A percentile compares a stretch with the other conserved stretches of the same genome.
These are phyloP conservation scores for Starmerella cellae DNA, from an alignment of 805 yeast species.

Conservation along the genomic window DNA sequence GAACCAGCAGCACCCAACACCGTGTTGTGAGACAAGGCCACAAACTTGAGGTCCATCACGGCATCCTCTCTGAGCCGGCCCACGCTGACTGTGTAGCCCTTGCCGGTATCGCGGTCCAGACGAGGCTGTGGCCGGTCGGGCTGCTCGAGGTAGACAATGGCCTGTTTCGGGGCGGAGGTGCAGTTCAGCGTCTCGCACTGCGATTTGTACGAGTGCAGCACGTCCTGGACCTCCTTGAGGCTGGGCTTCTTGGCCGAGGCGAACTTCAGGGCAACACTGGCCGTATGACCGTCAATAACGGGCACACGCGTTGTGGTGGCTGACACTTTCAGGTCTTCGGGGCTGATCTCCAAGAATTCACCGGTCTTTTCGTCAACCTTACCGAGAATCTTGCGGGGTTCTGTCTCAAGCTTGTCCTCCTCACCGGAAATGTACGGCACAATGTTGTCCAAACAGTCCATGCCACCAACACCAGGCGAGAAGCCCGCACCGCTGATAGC, in stretches of 20 bases:
- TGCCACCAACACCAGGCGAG: constrained; percentile 93
- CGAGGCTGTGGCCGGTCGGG: constrained; percentile 95
- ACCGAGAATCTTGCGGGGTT: constrained; percentile 89
- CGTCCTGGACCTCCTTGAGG: constrained; percentile 60
- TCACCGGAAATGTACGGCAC: constrained; percentile 93
- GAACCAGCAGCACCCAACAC: constrained; percentile 98
- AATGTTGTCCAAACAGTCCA: constrained; percentile 86
- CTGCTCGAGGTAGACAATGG: constrained; percentile 85
- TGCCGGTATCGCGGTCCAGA: constrained; percentile 89
- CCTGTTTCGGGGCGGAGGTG: constrained; percentile 82
- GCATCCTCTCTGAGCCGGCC: constrained; percentile 92
- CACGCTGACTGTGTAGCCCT: constrained; percentile 85
- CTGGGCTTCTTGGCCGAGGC: constrained; percentile 74
- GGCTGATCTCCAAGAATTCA: constrained; percentile 28
- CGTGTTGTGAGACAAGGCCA: constrained; percentile 93
- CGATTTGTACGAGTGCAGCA: constrained; percentile 59
- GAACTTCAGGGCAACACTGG: constrained; percentile 78
- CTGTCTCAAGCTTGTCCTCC: constrained; percentile 98
- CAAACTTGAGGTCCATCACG: constrained; percentile 88
- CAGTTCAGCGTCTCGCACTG: constrained; percentile 73
- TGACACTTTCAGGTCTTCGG: constrained; percentile 60
- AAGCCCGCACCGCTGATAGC: constrained; percentile 98
- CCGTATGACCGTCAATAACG: constrained; percentile 96
- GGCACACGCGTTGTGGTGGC: constrained; percentile 97
- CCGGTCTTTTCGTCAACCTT: constrained; percentile 34